Evolutionary conservation across 1,284 basidiomycete genomes (phyloP).

Genomic region (Schizopora paradoxa): DNA sequence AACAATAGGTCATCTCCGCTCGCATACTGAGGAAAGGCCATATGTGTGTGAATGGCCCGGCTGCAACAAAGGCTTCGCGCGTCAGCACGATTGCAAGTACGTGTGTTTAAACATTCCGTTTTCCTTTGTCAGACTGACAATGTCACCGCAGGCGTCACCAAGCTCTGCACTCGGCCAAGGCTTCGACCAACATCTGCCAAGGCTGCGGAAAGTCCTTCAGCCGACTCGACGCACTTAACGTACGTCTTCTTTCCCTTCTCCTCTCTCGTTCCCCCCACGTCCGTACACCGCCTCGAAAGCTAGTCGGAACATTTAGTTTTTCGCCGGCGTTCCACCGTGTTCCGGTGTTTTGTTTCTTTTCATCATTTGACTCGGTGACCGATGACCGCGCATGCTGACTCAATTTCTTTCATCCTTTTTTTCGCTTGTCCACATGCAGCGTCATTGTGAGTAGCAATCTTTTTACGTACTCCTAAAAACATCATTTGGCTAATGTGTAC

Average conservation of each 20-base stretch:
- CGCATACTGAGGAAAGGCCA: constrained; percentile 94
- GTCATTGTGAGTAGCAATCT: not conserved
- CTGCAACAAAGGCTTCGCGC: constrained; percentile 90
- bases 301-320: constrained; percentile 29
- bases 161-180: constrained; percentile 80
- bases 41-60: constrained; percentile 92
- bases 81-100: constrained; percentile 95
- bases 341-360: too few species aligned
- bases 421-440: constrained; percentile 8
- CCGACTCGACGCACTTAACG: constrained; percentile 87
- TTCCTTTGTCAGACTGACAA: constrained; percentile 18
- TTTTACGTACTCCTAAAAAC: constrained; percentile 1
- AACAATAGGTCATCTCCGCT: constrained; percentile 80
- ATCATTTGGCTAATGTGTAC: too few species aligned
- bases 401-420: constrained; percentile 16
- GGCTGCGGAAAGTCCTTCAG: constrained; percentile 95
- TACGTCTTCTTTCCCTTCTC: constrained; percentile 40
- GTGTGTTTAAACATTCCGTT: constrained; percentile 28
- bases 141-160: constrained; percentile 63
- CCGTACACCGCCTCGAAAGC: constrained; percentile 21
- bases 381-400: constrained; percentile 12
- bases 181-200: constrained; percentile 81
- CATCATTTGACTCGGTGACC: constrained; percentile 1
- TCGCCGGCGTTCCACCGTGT: too few species aligned
- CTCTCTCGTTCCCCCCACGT: constrained; percentile 20